Evolutionary conservation across 2,329 filamentous ascomycete species (phyloP).

Genomic region (Purpureocillium lavendulum): DNA sequence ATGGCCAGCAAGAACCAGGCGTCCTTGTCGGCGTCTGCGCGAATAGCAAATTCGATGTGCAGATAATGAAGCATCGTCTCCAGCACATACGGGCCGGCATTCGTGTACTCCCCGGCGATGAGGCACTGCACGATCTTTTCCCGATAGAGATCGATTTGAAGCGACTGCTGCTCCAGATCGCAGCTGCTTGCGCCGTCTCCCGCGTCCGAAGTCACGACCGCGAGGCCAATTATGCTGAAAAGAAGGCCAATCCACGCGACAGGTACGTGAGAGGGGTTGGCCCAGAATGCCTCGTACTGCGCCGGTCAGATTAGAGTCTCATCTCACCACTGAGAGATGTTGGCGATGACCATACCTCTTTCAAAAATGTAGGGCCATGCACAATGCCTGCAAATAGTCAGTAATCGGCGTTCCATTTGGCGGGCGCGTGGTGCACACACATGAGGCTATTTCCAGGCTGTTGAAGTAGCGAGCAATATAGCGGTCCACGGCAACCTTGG

Average conservation of each 20-base stretch:
- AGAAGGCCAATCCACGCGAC: constrained; percentile 38
- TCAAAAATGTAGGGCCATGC: not conserved
- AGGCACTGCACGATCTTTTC: constrained; percentile 28
- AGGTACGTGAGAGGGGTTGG: constrained; percentile 22
- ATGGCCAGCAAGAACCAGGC: constrained; percentile 25
- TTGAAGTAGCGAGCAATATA: constrained; percentile 28
- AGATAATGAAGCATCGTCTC: constrained; percentile 28
- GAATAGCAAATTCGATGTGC: constrained; percentile 18
- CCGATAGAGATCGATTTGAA: constrained; percentile 11
- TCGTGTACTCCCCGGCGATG: constrained; percentile 29
- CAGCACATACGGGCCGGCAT: constrained; percentile 30
- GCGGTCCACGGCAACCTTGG: constrained; percentile 21
- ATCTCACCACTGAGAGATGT: constrained; percentile 5
- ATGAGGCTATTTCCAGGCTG: constrained; percentile 14
- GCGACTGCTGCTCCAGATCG: not conserved
- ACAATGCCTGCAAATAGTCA: constrained; percentile 1
- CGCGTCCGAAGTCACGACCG: constrained; percentile 7
- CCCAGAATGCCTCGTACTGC: constrained; percentile 37
- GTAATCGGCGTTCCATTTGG: not conserved
- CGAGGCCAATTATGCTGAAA: constrained; percentile 35
- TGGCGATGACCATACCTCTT: not conserved
- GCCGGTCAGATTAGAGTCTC: not conserved
- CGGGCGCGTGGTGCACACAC: not conserved
- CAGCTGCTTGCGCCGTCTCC: constrained; percentile 1
- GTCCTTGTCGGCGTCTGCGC: constrained; percentile 21